phyloP scores from a whole-genome alignment of 2,329 filamentous ascomycete genomes.

The Penicillium oxalicum region DNA sequence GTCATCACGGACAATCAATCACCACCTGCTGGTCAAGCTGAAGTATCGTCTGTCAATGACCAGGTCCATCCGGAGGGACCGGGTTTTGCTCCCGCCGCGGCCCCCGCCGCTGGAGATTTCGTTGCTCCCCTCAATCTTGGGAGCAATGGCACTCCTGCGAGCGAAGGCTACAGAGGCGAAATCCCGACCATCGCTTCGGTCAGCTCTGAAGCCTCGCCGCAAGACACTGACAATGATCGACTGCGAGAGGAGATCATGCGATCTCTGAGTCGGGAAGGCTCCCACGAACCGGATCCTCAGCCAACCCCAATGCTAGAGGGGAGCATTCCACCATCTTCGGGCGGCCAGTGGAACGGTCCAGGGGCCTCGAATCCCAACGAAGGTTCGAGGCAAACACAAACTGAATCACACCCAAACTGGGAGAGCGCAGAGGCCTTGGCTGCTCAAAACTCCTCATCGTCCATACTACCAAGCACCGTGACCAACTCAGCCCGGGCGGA shows the following conservation, averaged over 20 bases:
- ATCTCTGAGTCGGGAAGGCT: slow-evolving; percentile 39
- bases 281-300: slow-evolving; percentile 23
- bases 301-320: slow-evolving; percentile 21
- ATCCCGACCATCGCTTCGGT: slow-evolving; percentile 32
- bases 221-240: slow-evolving; percentile 40
- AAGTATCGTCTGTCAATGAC: slow-evolving; percentile 31
- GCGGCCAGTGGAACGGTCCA: slow-evolving; percentile 33
- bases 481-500: slow-evolving; percentile 6
- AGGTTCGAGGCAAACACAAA: slow-evolving; percentile 12
- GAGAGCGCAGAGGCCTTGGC: slow-evolving; percentile 7
- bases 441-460: slow-evolving; percentile 14
- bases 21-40: slow-evolving; percentile 41
- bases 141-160: slow-evolving; percentile 13
- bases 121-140: slow-evolving; percentile 32
- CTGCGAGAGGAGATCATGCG: slow-evolving; percentile 45
- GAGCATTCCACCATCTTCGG: slow-evolving; percentile 33
- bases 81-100: not conserved
- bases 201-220: slow-evolving; percentile 32
- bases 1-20: slow-evolving; percentile 43
- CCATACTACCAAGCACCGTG: slow-evolving; percentile 3
- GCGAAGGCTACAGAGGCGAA: slow-evolving; percentile 13
- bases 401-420: slow-evolving; percentile 15
- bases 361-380: slow-evolving; percentile 15
- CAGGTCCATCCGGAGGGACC: not conserved
- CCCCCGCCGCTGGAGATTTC: slow-evolving; percentile 15